These are phyloP conservation scores for Eucalyptus dawsonii DNA, from an alignment of 345 rosid species.

Conservation along the genomic window DNA sequence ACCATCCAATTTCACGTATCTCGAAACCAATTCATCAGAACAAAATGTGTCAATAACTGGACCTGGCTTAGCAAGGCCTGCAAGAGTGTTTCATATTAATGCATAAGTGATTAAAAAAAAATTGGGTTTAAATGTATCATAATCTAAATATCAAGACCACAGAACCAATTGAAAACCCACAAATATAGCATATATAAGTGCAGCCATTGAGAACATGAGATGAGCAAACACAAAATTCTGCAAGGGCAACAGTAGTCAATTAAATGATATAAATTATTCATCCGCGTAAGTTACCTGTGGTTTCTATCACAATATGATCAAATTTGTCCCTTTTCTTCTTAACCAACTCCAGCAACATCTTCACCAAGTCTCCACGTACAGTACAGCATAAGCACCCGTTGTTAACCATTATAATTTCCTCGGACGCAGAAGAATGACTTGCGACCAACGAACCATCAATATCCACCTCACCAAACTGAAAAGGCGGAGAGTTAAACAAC, in stretches of 20 bases:
- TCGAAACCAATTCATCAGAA: conserved; percentile 52
- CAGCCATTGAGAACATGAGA: not conserved
- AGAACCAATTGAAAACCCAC: not conserved
- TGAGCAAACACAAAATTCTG: not conserved
- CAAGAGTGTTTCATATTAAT: not conserved
- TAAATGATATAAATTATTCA: not conserved
- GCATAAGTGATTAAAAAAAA: not conserved
- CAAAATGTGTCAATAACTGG: conserved; percentile 72
- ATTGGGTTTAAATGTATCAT: not conserved
- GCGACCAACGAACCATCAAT: conserved; percentile 71
- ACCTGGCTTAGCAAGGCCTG: conserved; percentile 75
- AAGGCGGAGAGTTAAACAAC: conserved; percentile 38
- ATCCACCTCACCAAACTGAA: conserved; percentile 61
- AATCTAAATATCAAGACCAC: not conserved
- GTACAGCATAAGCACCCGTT: conserved; percentile 64
- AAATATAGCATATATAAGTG: not conserved
- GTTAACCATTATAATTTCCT: conserved; percentile 50
- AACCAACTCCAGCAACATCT: conserved; percentile 66
- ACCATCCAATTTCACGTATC: conserved; percentile 50
- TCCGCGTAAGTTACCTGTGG: conserved; percentile 32
- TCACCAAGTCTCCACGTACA: conserved; percentile 63
- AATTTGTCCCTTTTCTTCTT: conserved; percentile 43
- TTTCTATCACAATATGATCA: conserved; percentile 74
- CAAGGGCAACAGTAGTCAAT: not conserved
- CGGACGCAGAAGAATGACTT: conserved; percentile 51